Evolutionary conservation across 257 asterid species (phyloP).

Genomic region (Solanum peruvianum): DNA sequence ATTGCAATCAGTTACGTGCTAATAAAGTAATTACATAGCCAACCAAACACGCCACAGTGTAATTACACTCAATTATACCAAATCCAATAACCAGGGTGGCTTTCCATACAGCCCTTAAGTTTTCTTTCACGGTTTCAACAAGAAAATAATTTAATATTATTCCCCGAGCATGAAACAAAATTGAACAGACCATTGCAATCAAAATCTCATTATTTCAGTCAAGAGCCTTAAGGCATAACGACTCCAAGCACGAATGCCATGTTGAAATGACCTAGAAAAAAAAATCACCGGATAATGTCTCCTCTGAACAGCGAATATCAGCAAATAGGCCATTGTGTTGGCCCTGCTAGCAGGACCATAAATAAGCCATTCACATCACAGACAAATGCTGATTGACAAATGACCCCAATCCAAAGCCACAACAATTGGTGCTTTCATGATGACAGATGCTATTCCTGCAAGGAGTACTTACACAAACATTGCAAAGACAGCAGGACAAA

Average conservation of each 20-base stretch:
- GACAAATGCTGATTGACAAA: neutral
- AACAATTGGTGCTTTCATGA: neutral
- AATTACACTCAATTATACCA: neutral
- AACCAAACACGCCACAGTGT: neutral
- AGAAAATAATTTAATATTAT: neutral
- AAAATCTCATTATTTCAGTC: neutral
- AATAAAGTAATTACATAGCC: too few relatives aligned
- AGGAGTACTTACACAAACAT: neutral
- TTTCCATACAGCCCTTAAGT: neutral
- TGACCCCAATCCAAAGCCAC: neutral
- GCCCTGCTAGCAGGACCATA: constrained; percentile 4
- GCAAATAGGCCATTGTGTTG: constrained; percentile 3
- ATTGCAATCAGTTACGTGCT: neutral
- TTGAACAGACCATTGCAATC: neutral
- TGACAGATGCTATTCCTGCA: neutral
- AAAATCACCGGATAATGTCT: neutral
- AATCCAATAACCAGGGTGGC: neutral
- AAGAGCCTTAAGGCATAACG: neutral
- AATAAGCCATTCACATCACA: constrained; percentile 1
- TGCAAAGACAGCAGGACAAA: neutral
- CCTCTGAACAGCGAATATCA: neutral
- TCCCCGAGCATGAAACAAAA: neutral
- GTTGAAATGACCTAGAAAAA: neutral
- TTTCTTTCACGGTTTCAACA: neutral
- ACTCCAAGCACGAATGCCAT: neutral